Evolutionary conservation across 208 protist genomes (phyloP).

Genomic region (Herpetomonas samuelpessoai): DNA sequence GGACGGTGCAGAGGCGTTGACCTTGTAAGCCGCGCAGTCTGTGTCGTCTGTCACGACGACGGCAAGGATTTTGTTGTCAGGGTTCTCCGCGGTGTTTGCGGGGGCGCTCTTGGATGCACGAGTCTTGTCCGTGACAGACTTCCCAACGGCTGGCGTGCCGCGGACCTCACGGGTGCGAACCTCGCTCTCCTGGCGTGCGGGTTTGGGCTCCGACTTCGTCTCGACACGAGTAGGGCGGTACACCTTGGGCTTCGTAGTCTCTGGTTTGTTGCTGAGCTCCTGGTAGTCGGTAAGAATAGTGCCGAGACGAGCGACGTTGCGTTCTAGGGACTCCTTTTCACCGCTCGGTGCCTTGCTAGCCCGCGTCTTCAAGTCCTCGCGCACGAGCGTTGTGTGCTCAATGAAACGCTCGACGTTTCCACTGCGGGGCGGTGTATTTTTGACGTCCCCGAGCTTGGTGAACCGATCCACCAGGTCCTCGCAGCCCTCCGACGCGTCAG

Average conservation of each 20-base stretch:
- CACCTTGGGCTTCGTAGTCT: slow-evolving; percentile 27
- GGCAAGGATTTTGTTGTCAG: slow-evolving; percentile 20
- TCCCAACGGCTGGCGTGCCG: background rate
- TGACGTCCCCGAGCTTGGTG: slow-evolving; percentile 32
- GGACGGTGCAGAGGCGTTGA: slow-evolving; percentile 11
- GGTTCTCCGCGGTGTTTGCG: background rate
- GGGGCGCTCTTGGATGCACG: background rate
- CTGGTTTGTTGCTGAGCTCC: slow-evolving; percentile 36
- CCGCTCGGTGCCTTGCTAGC: slow-evolving; percentile 15
- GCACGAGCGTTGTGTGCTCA: slow-evolving; percentile 33
- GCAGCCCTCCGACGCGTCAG: slow-evolving; percentile 14
- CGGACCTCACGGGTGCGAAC: too few relatives aligned
- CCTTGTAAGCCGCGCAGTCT: slow-evolving; percentile 19
- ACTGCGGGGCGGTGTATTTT: slow-evolving; percentile 47
- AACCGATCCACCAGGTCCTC: slow-evolving; percentile 24
- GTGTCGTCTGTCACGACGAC: slow-evolving; percentile 25
- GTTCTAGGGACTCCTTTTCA: slow-evolving; percentile 21
- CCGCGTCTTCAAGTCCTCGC: slow-evolving; percentile 19
- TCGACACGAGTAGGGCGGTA: slow-evolving; percentile 24
- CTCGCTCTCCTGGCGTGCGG: background rate
- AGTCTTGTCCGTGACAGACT: background rate
- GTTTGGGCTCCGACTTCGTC: too few relatives aligned
- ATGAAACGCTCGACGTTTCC: slow-evolving; percentile 66
- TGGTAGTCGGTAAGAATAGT: slow-evolving; percentile 34
- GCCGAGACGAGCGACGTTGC: slow-evolving; percentile 27